Evolutionary conservation across 176 grass and related monocot genomes (phyloP).

Genomic region (Chrysopogon serrulatus): DNA sequence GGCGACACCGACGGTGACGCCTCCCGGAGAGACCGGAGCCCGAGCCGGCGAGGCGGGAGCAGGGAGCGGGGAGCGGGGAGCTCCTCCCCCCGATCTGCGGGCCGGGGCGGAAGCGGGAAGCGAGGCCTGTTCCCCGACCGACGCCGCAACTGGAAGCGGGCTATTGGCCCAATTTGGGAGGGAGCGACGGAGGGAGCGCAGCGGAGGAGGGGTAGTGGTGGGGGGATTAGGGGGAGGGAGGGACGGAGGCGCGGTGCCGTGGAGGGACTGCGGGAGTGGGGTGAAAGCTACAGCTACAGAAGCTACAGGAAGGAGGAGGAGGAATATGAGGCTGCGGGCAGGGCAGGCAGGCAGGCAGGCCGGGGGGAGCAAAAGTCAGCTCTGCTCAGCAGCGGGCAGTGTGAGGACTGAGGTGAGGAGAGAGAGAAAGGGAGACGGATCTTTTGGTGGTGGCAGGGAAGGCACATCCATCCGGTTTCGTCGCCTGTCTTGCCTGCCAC

Average conservation of each 20-base stretch:
- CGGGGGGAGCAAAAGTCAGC: background rate
- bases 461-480: too few relatives aligned
- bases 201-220: background rate
- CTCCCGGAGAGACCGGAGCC: background rate
- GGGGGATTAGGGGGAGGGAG: too few relatives aligned
- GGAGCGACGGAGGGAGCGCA: background rate
- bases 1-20: background rate
- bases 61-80: too few relatives aligned
- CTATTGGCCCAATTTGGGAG: background rate
- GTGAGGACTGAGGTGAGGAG: background rate
- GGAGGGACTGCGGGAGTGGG: background rate
- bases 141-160: background rate
- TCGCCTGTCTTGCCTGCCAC: too few relatives aligned
- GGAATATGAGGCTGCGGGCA: background rate
- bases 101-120: background rate
- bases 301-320: background rate
- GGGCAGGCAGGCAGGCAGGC: too few relatives aligned
- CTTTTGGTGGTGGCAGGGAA: too few relatives aligned
- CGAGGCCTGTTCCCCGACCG: background rate
- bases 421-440: too few relatives aligned
- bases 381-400: background rate
- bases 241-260: background rate
- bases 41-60: background rate
- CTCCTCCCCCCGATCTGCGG: constrained; percentile 30
- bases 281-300: background rate